Percentiles rank a stretch among this genome's conserved stretches.
phyloP scores from a whole-genome alignment of 495 filamentous ascomycete genomes.

The Aspergillus diversus region DNA sequence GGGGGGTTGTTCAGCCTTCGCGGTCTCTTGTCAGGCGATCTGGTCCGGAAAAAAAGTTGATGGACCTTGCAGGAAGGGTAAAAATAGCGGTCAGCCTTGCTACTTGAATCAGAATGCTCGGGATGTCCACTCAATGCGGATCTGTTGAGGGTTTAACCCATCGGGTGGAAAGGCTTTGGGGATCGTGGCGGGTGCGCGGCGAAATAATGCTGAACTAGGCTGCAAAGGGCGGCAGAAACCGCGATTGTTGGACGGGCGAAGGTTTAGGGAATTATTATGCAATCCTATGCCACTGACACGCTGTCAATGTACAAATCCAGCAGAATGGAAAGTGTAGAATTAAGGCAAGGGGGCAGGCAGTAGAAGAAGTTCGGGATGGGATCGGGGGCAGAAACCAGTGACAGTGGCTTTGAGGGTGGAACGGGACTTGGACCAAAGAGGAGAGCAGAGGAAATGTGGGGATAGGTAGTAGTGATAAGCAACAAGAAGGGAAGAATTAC shows the following conservation, averaged over 20 bases:
- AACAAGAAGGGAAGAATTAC: constrained; percentile 13
- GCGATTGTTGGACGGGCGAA: constrained; percentile 19
- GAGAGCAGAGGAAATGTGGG: constrained; percentile 8
- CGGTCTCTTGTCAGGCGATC: constrained; percentile 31
- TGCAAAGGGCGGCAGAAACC: constrained; percentile 22
- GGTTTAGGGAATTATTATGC: constrained; percentile 16
- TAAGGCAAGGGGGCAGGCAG: constrained; percentile 16
- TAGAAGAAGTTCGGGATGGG: constrained; percentile 1
- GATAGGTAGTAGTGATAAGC: constrained; percentile 6
- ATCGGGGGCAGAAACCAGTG: constrained; percentile 3
- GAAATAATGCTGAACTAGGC: constrained; percentile 23
- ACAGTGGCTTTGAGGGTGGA: background rate
- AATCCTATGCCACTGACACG: constrained; percentile 16
- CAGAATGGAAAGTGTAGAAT: constrained; percentile 4
- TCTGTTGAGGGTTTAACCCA: constrained; percentile 25
- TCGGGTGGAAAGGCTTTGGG: constrained; percentile 19
- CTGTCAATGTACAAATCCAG: constrained; percentile 16
- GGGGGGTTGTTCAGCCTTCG: constrained; percentile 42
- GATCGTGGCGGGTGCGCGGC: constrained; percentile 21
- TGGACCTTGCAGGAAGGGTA: constrained; percentile 22
- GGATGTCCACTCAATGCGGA: constrained; percentile 19
- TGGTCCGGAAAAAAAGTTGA: constrained; percentile 13
- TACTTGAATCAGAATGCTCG: constrained; percentile 15
- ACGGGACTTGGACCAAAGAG: background rate
- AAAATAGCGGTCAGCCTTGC: constrained; percentile 33